These are phyloP conservation scores for Pleodorina starrii DNA, from an alignment of 139 green algal species.

Conservation along the genomic window DNA sequence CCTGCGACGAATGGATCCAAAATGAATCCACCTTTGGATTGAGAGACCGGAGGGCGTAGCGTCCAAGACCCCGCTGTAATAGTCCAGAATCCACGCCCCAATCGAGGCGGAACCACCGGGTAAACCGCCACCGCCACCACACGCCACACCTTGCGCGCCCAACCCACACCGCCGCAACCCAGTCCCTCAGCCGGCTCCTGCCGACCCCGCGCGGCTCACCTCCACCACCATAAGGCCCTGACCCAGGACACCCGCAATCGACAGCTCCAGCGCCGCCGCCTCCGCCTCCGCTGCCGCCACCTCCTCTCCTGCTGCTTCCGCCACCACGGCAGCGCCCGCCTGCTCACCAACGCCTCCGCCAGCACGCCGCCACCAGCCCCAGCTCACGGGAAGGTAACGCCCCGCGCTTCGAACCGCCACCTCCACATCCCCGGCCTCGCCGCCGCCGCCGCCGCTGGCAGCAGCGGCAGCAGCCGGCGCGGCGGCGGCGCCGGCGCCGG, in stretches of 20 bases:
- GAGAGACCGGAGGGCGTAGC: too few species aligned
- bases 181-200: too few species aligned
- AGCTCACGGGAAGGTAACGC: neutral
- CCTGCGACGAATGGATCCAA: too few species aligned
- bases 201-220: too few species aligned
- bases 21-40: too few species aligned
- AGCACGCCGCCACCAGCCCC: neutral
- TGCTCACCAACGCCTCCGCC: too few species aligned
- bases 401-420: slow-evolving; percentile 9
- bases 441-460: neutral
- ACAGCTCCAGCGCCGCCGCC: slow-evolving; percentile 1
- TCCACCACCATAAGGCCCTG: slow-evolving; percentile 6
- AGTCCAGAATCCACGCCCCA: too few species aligned
- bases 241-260: neutral
- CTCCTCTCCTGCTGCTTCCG: neutral
- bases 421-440: neutral
- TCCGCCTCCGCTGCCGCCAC: neutral
- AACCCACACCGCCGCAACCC: too few species aligned
- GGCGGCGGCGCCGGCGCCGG: neutral
- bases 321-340: neutral
- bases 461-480: neutral
- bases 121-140: too few species aligned
- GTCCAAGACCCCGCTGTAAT: too few species aligned
- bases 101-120: too few species aligned
- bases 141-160: too few species aligned